phyloP scores from a whole-genome alignment of 179 eudicot genomes.

The Silene vulgaris region DNA sequence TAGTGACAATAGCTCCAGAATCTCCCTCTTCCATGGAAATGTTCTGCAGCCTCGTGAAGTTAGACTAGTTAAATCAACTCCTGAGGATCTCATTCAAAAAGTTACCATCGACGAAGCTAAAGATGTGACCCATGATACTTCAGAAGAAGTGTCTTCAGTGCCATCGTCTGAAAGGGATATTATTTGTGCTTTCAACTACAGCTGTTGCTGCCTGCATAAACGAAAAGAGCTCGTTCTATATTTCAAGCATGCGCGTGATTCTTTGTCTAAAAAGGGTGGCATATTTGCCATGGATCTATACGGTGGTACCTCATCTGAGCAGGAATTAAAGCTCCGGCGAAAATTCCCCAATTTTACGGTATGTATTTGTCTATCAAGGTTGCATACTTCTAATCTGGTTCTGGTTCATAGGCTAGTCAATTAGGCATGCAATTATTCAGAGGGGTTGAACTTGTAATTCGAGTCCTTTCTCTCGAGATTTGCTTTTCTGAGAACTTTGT shows the following conservation, averaged over 20 bases:
- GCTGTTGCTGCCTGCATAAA: constrained; percentile 90
- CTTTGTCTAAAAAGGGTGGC: constrained; percentile 68
- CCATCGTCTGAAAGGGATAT: constrained; percentile 67
- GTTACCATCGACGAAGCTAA: constrained; percentile 32
- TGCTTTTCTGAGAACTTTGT: too few species aligned
- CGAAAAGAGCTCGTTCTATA: constrained; percentile 71
- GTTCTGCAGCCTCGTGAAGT: constrained; percentile 73
- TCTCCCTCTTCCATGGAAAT: constrained; percentile 83
- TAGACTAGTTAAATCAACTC: constrained; percentile 40
- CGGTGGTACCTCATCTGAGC: constrained; percentile 90
- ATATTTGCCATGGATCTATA: constrained; percentile 95
- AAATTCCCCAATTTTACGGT: constrained; percentile 89
- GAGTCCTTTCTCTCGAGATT: too few species aligned
- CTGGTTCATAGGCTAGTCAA: background rate
- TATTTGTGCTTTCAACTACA: constrained; percentile 90
- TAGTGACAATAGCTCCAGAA: constrained; percentile 59
- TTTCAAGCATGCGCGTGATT: constrained; percentile 61
- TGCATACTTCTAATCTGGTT: background rate
- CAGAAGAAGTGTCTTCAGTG: constrained; percentile 24
- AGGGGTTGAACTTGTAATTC: too few species aligned
- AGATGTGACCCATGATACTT: constrained; percentile 25
- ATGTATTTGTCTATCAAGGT: constrained; percentile 13
- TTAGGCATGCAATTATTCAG: too few species aligned
- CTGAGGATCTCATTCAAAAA: constrained; percentile 36
- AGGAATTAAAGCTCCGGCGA: constrained; percentile 66